Evolutionary conservation across 768 basidiomycete genomes (phyloP).

Genomic region (Russula olivacea): DNA sequence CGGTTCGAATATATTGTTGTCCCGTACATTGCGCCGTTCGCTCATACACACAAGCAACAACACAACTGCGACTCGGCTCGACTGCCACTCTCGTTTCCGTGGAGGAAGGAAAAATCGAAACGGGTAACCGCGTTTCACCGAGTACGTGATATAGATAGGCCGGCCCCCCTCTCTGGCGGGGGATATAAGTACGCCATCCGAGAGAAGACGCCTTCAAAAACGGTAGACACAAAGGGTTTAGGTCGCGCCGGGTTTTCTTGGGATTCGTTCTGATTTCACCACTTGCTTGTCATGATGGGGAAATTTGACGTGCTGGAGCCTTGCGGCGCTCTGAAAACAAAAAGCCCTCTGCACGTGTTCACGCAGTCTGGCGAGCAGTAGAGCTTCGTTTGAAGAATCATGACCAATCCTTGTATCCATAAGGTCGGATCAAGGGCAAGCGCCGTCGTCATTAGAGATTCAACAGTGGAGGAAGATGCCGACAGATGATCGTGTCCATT

Average conservation of each 20-base stretch:
- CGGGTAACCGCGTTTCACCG: slow-evolving; percentile 15
- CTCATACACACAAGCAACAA: slow-evolving; percentile 8
- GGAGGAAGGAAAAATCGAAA: slow-evolving; percentile 9
- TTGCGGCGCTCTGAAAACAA: slow-evolving; percentile 21
- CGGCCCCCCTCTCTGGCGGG: slow-evolving; percentile 16
- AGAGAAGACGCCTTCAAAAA: slow-evolving; percentile 13
- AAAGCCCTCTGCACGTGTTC: slow-evolving; percentile 16
- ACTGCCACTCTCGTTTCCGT: slow-evolving; percentile 4
- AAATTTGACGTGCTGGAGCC: slow-evolving; percentile 25
- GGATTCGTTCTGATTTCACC: slow-evolving; percentile 18
- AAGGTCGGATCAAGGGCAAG: slow-evolving; percentile 19
- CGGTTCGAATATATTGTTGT: not conserved
- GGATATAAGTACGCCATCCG: slow-evolving; percentile 5
- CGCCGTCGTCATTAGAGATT: slow-evolving; percentile 14
- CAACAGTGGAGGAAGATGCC: slow-evolving; percentile 18
- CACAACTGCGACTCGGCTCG: slow-evolving; percentile 13
- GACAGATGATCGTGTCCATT: slow-evolving; percentile 21
- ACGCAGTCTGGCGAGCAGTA: slow-evolving; percentile 10
- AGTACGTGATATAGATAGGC: slow-evolving; percentile 22
- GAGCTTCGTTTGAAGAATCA: slow-evolving; percentile 15
- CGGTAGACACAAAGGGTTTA: slow-evolving; percentile 24
- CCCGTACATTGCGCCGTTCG: slow-evolving; percentile 7
- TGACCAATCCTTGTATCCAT: slow-evolving; percentile 17
- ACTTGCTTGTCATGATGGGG: slow-evolving; percentile 15
- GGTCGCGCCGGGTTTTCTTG: slow-evolving; percentile 15